phyloP scores from a whole-genome alignment of 176 grass and related monocot genomes.

The Oryza meridionalis region DNA sequence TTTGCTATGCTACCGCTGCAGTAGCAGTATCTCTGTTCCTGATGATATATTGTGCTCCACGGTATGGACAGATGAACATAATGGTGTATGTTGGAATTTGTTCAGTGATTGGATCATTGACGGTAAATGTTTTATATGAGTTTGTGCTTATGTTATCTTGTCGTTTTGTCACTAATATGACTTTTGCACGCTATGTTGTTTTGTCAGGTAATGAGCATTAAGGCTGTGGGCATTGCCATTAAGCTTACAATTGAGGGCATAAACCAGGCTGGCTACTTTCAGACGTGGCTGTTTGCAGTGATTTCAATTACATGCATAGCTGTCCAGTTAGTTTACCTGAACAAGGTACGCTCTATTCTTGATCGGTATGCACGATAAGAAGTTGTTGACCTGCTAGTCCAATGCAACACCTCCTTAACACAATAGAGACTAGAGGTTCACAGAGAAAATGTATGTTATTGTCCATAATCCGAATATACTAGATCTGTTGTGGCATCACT shows the following conservation, averaged over 20 bases:
- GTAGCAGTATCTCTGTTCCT: slow-evolving; percentile 73
- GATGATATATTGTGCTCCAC: slow-evolving; percentile 80
- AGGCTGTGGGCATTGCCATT: slow-evolving; percentile 88
- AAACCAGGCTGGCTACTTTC: slow-evolving; percentile 88
- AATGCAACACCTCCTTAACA: not conserved
- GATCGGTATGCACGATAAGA: not conserved
- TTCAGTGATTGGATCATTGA: slow-evolving; percentile 87
- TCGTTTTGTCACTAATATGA: slow-evolving; percentile 24
- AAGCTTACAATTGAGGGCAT: slow-evolving; percentile 88
- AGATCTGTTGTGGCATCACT: not conserved
- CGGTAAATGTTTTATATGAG: slow-evolving; percentile 54
- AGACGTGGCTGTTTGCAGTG: slow-evolving; percentile 91
- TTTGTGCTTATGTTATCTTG: not conserved
- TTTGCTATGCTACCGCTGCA: slow-evolving; percentile 74
- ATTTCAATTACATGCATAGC: slow-evolving; percentile 74
- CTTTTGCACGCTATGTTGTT: slow-evolving; percentile 18
- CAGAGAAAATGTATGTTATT: not conserved
- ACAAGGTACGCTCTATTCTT: slow-evolving; percentile 64
- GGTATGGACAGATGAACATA: slow-evolving; percentile 90
- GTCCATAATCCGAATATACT: not conserved
- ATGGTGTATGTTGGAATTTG: slow-evolving; percentile 93
- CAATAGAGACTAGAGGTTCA: not conserved
- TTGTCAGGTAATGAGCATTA: slow-evolving; percentile 93
- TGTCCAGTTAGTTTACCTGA: slow-evolving; percentile 93
- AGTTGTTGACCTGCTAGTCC: not conserved